Evolutionary conservation across 192 early-diverging fungal species (phyloP).

Genomic region (Phycomyces blakesleeanus): DNA sequence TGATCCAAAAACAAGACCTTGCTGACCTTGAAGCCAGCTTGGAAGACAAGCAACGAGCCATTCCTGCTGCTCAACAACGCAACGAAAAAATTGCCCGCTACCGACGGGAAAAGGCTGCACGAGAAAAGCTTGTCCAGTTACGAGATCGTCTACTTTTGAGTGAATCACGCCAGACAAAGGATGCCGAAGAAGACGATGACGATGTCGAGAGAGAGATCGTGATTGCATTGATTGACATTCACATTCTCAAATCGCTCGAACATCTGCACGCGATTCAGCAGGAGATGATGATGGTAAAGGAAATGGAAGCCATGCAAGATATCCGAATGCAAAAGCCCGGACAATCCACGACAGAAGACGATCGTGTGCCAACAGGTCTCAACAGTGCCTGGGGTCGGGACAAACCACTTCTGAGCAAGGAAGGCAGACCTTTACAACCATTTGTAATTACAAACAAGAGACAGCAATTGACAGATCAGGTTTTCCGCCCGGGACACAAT

Average conservation of each 20-base stretch:
- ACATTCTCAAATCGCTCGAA: conserved; percentile 69
- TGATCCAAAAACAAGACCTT: conserved; percentile 27
- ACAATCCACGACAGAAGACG: conserved; percentile 15
- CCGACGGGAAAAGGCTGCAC: conserved; percentile 74
- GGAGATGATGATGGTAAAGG: conserved; percentile 76
- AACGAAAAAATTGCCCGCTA: conserved; percentile 71
- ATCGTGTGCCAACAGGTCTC: conserved; percentile 12
- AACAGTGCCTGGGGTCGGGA: conserved; percentile 8
- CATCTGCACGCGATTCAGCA: conserved; percentile 64
- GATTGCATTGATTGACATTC: conserved; percentile 67
- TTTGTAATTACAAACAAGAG: conserved; percentile 85
- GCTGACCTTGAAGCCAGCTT: conserved; percentile 23
- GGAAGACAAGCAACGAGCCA: conserved; percentile 28
- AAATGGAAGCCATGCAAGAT: conserved; percentile 60
- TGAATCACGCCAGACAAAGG: conserved; percentile 5
- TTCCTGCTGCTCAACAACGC: conserved; percentile 45
- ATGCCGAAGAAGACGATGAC: conserved; percentile 43
- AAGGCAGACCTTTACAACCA: conserved; percentile 67
- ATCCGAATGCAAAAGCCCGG: conserved; percentile 18
- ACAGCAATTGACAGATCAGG: conserved; percentile 67
- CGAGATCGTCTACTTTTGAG: conserved; percentile 16
- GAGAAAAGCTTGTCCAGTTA: conserved; percentile 47
- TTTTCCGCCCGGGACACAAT: conserved; percentile 77
- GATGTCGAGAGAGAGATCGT: conserved; percentile 70
- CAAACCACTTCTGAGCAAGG: conserved; percentile 39